Evolutionary conservation across 106 monocot genomes (phyloP).

Genomic region (Dioscorea dumetorum): DNA sequence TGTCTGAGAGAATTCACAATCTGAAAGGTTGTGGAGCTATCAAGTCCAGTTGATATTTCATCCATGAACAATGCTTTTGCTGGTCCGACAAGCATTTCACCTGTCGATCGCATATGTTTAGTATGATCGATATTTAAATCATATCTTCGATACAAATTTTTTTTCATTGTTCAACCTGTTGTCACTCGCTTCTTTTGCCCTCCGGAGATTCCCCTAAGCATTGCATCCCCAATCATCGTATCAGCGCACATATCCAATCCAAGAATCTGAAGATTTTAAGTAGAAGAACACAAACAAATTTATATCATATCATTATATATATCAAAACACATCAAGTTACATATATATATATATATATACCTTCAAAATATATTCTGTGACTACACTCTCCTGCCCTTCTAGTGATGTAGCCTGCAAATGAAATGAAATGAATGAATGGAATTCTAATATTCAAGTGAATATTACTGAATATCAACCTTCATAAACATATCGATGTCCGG

Average conservation of each 20-base stretch:
- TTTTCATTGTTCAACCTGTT: constrained; percentile 35
- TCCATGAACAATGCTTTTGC: constrained; percentile 64
- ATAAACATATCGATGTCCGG: constrained; percentile 70
- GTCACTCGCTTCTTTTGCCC: constrained; percentile 85
- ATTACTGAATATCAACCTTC: constrained; percentile 34
- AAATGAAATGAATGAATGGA: not conserved
- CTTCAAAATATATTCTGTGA: constrained; percentile 76
- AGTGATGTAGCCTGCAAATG: constrained; percentile 41
- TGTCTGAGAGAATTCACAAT: constrained; percentile 50
- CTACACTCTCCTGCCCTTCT: constrained; percentile 49
- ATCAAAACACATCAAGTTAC: not conserved
- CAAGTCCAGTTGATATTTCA: constrained; percentile 62
- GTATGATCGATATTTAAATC: too few species aligned
- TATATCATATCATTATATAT: too few species aligned
- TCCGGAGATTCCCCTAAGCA: constrained; percentile 73
- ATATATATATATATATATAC: constrained; percentile 15
- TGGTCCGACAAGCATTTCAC: constrained; percentile 71
- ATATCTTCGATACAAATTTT: too few species aligned
- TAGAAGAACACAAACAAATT: too few species aligned
- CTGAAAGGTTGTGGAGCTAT: constrained; percentile 60
- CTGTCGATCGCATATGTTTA: constrained; percentile 10
- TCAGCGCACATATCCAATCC: constrained; percentile 83
- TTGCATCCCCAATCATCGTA: constrained; percentile 68
- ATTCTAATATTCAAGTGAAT: not conserved
- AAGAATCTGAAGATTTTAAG: constrained; percentile 42